These are phyloP conservation scores for Kwoniella sp. DNA, from an alignment of 768 basidiomycete species.

Conservation along the genomic window DNA sequence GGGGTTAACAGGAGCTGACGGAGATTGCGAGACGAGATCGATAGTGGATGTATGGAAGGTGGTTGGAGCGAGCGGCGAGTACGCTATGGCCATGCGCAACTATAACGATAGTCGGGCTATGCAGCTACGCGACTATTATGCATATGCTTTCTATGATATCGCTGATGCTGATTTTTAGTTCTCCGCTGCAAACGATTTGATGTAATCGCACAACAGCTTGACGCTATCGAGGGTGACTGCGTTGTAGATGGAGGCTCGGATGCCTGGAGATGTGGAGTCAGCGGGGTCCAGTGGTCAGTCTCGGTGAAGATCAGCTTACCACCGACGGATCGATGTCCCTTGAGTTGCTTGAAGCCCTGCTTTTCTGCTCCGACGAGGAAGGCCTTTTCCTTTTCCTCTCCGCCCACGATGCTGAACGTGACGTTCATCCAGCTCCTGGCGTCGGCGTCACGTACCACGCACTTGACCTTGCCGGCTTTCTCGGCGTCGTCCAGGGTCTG, in stretches of 20 bases:
- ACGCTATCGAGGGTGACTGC: conserved; percentile 74
- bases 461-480: conserved; percentile 62
- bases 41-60: too few relatives aligned
- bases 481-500: conserved; percentile 66
- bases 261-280: conserved; percentile 53
- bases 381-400: conserved; percentile 64
- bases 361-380: conserved; percentile 79
- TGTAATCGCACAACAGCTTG: conserved; percentile 54
- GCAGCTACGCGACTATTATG: too few relatives aligned
- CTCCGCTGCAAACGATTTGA: conserved; percentile 46
- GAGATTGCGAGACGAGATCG: too few relatives aligned
- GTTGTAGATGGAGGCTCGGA: conserved; percentile 83
- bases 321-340: conserved; percentile 78
- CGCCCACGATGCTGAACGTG: conserved; percentile 68
- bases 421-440: conserved; percentile 94
- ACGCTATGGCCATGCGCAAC: too few relatives aligned
- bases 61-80: too few relatives aligned
- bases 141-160: too few relatives aligned
- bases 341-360: conserved; percentile 75
- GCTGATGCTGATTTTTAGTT: background rate
- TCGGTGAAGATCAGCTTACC: conserved; percentile 19
- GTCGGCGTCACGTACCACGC: conserved; percentile 64
- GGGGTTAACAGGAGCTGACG: too few relatives aligned
- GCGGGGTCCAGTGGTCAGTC: background rate
- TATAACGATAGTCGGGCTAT: too few relatives aligned